These are phyloP conservation scores for Citrus reticulata DNA, from an alignment of 345 rosid species.

Conservation along the genomic window DNA sequence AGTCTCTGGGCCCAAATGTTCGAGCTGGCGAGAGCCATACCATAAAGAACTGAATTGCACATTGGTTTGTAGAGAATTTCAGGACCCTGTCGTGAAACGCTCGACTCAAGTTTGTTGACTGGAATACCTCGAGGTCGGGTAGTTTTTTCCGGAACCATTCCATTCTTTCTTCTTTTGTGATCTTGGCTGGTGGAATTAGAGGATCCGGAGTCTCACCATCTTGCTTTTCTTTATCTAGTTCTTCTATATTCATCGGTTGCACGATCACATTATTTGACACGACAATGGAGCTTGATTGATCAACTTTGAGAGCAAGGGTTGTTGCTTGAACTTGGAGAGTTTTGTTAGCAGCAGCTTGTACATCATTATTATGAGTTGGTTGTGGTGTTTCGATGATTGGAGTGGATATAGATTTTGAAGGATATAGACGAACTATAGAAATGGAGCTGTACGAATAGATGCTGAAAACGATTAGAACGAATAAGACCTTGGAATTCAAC, in stretches of 20 bases:
- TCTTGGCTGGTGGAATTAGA: slow-evolving; percentile 42
- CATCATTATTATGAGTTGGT: neutral
- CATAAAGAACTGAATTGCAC: slow-evolving; percentile 55
- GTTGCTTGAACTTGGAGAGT: neutral
- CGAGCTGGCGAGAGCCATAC: slow-evolving; percentile 61
- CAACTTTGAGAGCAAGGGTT: neutral
- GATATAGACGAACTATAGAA: neutral
- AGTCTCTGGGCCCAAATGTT: slow-evolving; percentile 45
- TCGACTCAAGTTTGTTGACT: slow-evolving; percentile 32
- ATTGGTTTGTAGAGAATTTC: slow-evolving; percentile 35
- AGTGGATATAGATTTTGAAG: neutral
- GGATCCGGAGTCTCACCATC: slow-evolving; percentile 24
- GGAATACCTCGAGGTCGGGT: slow-evolving; percentile 45
- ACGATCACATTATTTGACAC: neutral
- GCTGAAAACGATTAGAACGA: slow-evolving; percentile 20
- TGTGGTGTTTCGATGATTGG: neutral
- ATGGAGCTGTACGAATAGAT: slow-evolving; percentile 17
- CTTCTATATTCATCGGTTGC: slow-evolving; percentile 12
- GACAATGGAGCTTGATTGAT: neutral
- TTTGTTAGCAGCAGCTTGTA: neutral
- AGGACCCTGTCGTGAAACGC: slow-evolving; percentile 35
- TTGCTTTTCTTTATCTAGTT: slow-evolving; percentile 1
- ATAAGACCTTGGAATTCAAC: neutral
- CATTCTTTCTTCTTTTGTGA: slow-evolving; percentile 43
- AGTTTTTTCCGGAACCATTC: slow-evolving; percentile 48